These are phyloP conservation scores for Teratosphaeria epicoccoides DNA, from an alignment of 2,329 filamentous ascomycete genomes.

Conservation along the genomic window DNA sequence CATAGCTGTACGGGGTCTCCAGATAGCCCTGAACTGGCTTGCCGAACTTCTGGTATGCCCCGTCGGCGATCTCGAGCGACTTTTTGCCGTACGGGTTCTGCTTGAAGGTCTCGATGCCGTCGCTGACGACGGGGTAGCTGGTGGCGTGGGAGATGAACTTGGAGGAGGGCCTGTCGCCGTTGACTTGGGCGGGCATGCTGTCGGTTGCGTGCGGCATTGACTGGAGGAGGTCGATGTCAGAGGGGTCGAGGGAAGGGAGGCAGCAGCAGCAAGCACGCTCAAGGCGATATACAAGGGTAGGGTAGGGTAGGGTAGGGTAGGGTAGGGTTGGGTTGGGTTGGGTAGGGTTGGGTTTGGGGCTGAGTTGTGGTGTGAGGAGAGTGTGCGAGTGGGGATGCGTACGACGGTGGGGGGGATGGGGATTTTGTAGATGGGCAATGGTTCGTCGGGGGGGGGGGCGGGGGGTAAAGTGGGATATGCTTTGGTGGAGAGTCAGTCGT, in stretches of 20 bases:
- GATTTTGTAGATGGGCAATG: no score
- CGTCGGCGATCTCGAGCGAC: constrained; percentile 64
- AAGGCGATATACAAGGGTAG: not conserved
- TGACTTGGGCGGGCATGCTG: constrained; percentile 28
- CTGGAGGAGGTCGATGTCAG: not conserved
- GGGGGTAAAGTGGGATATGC: not conserved
- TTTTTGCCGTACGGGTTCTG: constrained; percentile 73
- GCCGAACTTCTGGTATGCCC: constrained; percentile 65
- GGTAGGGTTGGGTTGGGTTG: no score
- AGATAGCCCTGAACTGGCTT: constrained; percentile 71
- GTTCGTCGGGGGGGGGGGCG: not conserved
- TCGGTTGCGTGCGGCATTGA: constrained; percentile 41
- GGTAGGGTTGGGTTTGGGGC: no score
- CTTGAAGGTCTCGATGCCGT: constrained; percentile 68
- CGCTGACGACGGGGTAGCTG: constrained; percentile 73
- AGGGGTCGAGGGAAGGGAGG: not conserved
- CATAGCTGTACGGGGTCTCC: constrained; percentile 65
- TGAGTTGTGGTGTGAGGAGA: not conserved
- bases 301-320: no score
- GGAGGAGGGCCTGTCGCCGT: constrained; percentile 40
- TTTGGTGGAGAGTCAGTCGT: not conserved
- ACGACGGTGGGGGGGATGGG: no score
- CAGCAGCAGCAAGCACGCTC: not conserved
- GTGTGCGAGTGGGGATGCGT: not conserved
- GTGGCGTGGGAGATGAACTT: constrained; percentile 53